A percentile compares a stretch with the other conserved stretches of the same genome.
Conservation (phyloP, 768 basidiomycete genomes). For the Phlebiopsis gigantea region DNA sequence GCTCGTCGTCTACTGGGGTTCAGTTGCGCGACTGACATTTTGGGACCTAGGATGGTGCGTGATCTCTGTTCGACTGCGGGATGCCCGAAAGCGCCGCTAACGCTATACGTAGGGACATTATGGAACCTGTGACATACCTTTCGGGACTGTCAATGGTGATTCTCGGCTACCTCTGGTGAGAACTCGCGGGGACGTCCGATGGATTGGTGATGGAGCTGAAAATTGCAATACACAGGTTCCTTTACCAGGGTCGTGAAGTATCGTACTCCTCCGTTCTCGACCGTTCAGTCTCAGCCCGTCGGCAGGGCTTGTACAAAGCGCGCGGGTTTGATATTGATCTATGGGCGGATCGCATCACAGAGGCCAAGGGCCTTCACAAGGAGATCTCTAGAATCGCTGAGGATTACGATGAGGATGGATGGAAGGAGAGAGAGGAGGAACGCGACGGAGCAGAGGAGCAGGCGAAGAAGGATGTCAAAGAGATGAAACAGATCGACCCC, state of each 20-base stretch:
- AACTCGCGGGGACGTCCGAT: neutral
- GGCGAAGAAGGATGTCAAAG: conserved; percentile 2
- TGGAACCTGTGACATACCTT: conserved; percentile 69
- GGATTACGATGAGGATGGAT: conserved; percentile 44
- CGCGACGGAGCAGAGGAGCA: neutral
- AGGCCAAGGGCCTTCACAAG: conserved; percentile 41
- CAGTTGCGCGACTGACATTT: conserved; percentile 59
- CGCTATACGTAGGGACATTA: conserved; percentile 42
- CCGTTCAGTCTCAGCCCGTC: conserved; percentile 51
- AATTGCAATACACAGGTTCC: conserved; percentile 33
- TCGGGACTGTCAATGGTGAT: conserved; percentile 57
- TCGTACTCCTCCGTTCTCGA: conserved; percentile 61
- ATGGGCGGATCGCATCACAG: conserved; percentile 50
- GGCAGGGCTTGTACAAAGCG: conserved; percentile 48
- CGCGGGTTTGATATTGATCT: conserved; percentile 57
- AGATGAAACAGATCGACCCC: conserved; percentile 1
- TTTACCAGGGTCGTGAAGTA: conserved; percentile 58
- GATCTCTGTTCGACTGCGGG: neutral
- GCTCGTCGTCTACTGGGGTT: conserved; percentile 59
- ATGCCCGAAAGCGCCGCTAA: neutral
- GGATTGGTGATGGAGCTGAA: neutral
- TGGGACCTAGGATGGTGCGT: conserved; percentile 51
- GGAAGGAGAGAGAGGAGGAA: conserved; percentile 6
- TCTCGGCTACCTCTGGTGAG: conserved; percentile 54
- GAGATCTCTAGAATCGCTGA: conserved; percentile 56